Evolutionary conservation across 2,329 filamentous ascomycete genomes (phyloP), one percentile per base, ranked within the genome.

Genomic region (Fusarium stilboides): DNA sequence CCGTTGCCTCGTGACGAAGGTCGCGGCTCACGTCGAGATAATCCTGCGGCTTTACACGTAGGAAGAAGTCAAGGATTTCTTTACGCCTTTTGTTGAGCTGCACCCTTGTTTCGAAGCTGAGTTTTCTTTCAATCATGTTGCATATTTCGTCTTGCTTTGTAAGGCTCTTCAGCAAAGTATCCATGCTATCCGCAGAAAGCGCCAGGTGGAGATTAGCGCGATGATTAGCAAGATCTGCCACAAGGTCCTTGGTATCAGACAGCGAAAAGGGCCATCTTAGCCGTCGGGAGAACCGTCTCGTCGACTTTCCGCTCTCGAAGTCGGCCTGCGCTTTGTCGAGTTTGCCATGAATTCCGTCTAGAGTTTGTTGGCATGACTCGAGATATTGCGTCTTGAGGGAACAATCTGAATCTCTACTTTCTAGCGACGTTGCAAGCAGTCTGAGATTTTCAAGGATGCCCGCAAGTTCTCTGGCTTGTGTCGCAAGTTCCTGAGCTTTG

Each of bases 181-280:
- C 46, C 36, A 57, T 52, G 3, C 39, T 57, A 15, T 57, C 46
- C 1, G 46, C 55, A 3, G 55, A 24, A 8, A 57, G 55, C 0
- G 39, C 31, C 8, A 57, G 37, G 1, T 44, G 22, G 7, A 57
- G 22, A 37, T 39, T 57, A 3, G 55, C 31, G 2, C 47, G 28
- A 9, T 57, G 55, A 19, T 24, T 44, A 1, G 22, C 26, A 1
- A 57, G 31, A 1, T 57, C 39, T 1, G 39, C 12, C 0, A 31
- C 46, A 9, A 53, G 19, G 4, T 57, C n/a, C 7, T 33, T 44
- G 2, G 31, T 53, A 5, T 57, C 46, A 3, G 49, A 28, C 5
- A 57, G 5, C 3, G 31, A 57, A 17, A 53, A 53, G 1, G 39
- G 55, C 55, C 55, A 57, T 44, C 44, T 57, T 10, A 57, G 6